Evolutionary conservation across 1,284 basidiomycete species (phyloP), one percentile per base, ranked within the genome.

Genomic region (Tilletia setariae): DNA sequence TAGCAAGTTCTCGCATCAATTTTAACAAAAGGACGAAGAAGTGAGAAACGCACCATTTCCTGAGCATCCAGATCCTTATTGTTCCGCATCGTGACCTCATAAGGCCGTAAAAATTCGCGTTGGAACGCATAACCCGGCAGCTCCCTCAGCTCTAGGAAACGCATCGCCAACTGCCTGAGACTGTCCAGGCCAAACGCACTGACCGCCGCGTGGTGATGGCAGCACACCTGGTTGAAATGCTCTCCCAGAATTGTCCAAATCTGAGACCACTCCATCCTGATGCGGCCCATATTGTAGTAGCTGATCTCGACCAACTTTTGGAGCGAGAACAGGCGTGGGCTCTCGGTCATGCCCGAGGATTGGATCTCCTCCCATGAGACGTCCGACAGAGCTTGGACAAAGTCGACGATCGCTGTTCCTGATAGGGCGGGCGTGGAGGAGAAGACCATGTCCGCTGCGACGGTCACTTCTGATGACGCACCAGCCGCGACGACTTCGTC

Each of bases 311-410:
- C 96, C 59, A 99, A 86, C 85, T 98, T 99, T 83, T 98, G 96
- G 72, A 99, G 85, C 83, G 94, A 97, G 86, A 99, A 99, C 69
- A 98, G 86, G 61, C 96, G 89, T 1, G 96, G 96, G 74, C 93
- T 90, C 32, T 83, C 83, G 7, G 93, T 94, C 49, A 94, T 85
- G 25, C 94, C 94, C 0, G 94, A 97, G 0, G 93, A 94, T 83
- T 97, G 94, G 65, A 99, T 99, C 84, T 99, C 96, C 81, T 98
- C 94, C 96, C 95, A 98, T 46, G 96, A 98, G 40, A 99, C 92
- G 78, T 96, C 93, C 81, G 93, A 94, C 2, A 99, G 86, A 1
- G 96, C 93, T 82, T 91, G 91, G 1, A 98, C 96, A 79, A 99
- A 99, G 83, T 98, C 93, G 66, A 98, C 92, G 73, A 99, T 99